phyloP scores from a whole-genome alignment of 768 basidiomycete genomes.

The Suillus ampliporus region DNA sequence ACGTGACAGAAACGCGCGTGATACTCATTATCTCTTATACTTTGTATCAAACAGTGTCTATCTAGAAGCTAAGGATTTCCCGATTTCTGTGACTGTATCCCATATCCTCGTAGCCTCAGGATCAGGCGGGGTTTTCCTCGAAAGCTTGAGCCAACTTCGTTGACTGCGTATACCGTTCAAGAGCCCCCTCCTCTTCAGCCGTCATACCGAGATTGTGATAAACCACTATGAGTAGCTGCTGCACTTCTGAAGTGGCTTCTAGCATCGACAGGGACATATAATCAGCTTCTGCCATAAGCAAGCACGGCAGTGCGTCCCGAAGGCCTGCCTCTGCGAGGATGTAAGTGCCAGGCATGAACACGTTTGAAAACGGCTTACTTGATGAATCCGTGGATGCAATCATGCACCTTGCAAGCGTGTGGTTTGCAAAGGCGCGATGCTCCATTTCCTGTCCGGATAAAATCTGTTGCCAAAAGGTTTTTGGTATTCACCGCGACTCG shows the following conservation, averaged over 20 bases:
- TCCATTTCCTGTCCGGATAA: slow-evolving; percentile 76
- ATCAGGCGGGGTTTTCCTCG: slow-evolving; percentile 53
- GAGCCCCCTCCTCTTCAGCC: slow-evolving; percentile 58
- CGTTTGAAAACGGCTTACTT: slow-evolving; percentile 40
- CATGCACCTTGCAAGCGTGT: slow-evolving; percentile 76
- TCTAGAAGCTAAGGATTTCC: slow-evolving; percentile 54
- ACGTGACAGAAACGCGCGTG: slow-evolving; percentile 23
- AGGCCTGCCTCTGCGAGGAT: slow-evolving; percentile 42
- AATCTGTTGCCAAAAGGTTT: slow-evolving; percentile 48
- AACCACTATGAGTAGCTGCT: slow-evolving; percentile 72
- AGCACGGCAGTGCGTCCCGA: slow-evolving; percentile 62
- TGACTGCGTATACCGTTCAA: slow-evolving; percentile 53
- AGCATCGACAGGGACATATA: slow-evolving; percentile 64
- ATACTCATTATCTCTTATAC: neutral
- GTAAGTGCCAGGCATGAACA: slow-evolving; percentile 7
- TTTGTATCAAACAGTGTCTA: slow-evolving; percentile 18
- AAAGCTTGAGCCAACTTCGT: slow-evolving; percentile 46
- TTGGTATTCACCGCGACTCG: neutral
- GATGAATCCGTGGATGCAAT: slow-evolving; percentile 58
- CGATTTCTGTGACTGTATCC: slow-evolving; percentile 63
- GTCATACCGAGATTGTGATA: slow-evolving; percentile 71
- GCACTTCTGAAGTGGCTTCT: slow-evolving; percentile 66
- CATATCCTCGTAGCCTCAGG: slow-evolving; percentile 59
- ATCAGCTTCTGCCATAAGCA: slow-evolving; percentile 69
- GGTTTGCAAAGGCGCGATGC: slow-evolving; percentile 75